phyloP scores from a whole-genome alignment of 768 basidiomycete genomes.

The Phanerochaete sordida region DNA sequence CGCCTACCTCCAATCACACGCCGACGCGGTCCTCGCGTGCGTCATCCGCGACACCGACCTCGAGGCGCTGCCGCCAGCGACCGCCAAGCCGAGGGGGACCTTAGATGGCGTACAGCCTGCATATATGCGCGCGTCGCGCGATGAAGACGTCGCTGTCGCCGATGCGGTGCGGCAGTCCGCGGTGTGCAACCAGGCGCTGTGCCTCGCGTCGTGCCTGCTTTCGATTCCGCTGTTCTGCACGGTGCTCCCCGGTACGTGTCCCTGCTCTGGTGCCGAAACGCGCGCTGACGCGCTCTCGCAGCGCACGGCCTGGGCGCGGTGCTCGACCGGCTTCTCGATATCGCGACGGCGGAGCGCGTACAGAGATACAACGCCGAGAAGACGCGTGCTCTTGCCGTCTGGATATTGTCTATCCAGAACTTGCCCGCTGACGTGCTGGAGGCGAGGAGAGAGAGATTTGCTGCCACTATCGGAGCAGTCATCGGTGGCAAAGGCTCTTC shows the following conservation, averaged over 20 bases:
- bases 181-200: constrained; percentile 53
- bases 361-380: background rate
- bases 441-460: background rate
- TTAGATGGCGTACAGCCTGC: background rate
- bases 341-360: background rate
- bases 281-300: no score
- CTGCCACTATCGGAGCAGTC: background rate
- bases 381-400: constrained; percentile 39
- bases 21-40: background rate
- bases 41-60: constrained; percentile 3
- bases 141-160: constrained; percentile 12
- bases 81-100: background rate
- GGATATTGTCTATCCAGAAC: constrained; percentile 8
- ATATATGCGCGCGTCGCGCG: background rate
- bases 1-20: background rate
- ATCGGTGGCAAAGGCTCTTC: background rate
- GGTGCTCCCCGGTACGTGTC: constrained; percentile 46
- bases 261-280: background rate
- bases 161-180: constrained; percentile 32
- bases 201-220: constrained; percentile 48
- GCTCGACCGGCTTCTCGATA: background rate
- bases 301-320: background rate
- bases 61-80: background rate
- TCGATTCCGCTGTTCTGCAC: constrained; percentile 41
- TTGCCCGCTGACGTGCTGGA: background rate